Base-by-base conservation (phyloP, 2,329 filamentous ascomycete species). In the Fusarium chlamydosporum region DNA sequence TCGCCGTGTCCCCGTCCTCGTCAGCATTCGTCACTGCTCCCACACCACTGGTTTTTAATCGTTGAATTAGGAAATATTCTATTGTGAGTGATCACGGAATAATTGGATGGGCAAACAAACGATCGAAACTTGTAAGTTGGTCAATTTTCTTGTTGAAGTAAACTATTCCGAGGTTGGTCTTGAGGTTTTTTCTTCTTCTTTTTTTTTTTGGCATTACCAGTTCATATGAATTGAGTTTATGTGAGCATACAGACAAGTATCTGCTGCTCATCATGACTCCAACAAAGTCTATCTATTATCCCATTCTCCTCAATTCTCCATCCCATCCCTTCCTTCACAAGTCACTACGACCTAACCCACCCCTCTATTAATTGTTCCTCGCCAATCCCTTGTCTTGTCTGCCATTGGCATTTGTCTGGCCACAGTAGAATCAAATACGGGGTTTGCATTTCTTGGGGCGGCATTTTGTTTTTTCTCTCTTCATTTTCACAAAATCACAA, bases 1-100 rank as follows among this genome's bases (percentile, higher is more conserved):
- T 33, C 45, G 50, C 41, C 37, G 54, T 65, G 43, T 51, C 38
- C 57, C 50, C 50, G 53, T 64, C 61, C 55, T 68, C 55, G 56
- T 67, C 64, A 67, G 60, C 50, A 65, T 65, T 66, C 72, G 60
- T 74, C 70, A 73, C 71, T 67, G 60, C 40, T 54, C 52, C 45
- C 47, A 64, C 67, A 65, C 71, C 67, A 72, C 70, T 72, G 61
- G 65, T 41, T 54, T 47, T 37, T 68, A 38, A 38, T 43, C 60
- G 33, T 61, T 52, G 59, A 48, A 50, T 56, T 66, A 38, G 41
- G 52, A 61, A 38, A 56, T 58, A 62, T 65, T 56, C 41, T 62
- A 40, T 67, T 47, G 37, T 42, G 45, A 52, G 41, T 50, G 42
- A 72, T 35, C 34, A 38, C 57, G 43, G 35, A 47, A 53, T 20